Conservation (phyloP, 2,329 filamentous ascomycete genomes). For the Monosporascus sp. region DNA sequence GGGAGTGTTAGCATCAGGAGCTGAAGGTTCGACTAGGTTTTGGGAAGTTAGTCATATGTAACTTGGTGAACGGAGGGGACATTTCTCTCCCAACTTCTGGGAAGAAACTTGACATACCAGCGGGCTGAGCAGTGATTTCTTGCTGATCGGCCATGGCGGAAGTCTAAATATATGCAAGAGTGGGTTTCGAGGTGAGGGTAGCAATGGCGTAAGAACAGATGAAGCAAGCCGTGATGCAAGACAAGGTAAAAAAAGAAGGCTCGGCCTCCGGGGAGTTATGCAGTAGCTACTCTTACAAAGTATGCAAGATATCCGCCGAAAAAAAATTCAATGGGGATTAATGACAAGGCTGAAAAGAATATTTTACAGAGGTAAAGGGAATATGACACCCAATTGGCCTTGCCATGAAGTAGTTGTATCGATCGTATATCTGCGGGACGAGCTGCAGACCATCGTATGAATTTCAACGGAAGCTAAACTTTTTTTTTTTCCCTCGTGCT, state of each 20-base stretch:
- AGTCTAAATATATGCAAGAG: not conserved
- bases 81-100: not conserved
- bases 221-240: not conserved
- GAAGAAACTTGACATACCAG: constrained; percentile 15
- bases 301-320: not conserved
- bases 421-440: too few relatives aligned
- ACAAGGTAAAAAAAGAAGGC: not conserved
- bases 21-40: constrained; percentile 8
- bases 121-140: constrained; percentile 14
- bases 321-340: constrained; percentile 14
- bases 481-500: too few relatives aligned
- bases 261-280: not conserved
- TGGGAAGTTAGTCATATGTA: not conserved
- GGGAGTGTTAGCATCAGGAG: constrained; percentile 16
- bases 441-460: too few relatives aligned
- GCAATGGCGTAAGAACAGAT: not conserved
- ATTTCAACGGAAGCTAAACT: too few relatives aligned
- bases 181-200: not conserved
- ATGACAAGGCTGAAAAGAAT: constrained; percentile 18
- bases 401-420: too few relatives aligned
- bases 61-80: constrained; percentile 5
- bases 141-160: constrained; percentile 26
- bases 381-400: too few relatives aligned
- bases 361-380: constrained; percentile 21
- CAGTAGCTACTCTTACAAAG: not conserved